phyloP scores from a whole-genome alignment of 1,284 basidiomycete genomes.

The Cutaneotrichosporon dermatis region DNA sequence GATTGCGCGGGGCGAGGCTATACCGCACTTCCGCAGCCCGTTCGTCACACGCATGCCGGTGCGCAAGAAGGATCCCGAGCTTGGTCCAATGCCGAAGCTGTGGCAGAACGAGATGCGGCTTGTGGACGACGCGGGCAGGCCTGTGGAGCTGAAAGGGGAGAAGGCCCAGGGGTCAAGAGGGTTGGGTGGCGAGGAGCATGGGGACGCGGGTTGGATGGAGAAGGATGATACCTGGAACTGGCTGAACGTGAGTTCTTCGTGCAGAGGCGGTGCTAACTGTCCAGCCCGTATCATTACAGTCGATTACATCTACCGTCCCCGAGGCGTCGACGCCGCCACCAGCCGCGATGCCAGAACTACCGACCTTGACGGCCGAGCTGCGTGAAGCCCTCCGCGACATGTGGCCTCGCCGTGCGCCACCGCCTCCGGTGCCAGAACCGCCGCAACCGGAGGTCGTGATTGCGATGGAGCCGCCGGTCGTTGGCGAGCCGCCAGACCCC shows the following conservation, averaged over 20 bases:
- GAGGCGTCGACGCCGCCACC: slow-evolving; percentile 2
- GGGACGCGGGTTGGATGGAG: too few relatives aligned
- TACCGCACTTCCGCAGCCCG: slow-evolving; percentile 25
- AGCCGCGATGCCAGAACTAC: background rate
- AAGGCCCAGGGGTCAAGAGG: too few relatives aligned
- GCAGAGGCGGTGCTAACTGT: background rate
- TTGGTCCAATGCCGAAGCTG: slow-evolving; percentile 40
- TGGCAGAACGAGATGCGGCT: slow-evolving; percentile 37
- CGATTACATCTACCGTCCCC: background rate
- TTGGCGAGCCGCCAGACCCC: slow-evolving; percentile 13
- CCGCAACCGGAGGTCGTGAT: background rate
- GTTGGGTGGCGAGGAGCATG: too few relatives aligned
- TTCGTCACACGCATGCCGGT: slow-evolving; percentile 1
- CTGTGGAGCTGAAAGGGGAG: too few relatives aligned
- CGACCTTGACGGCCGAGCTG: slow-evolving; percentile 4
- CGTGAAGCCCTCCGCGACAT: slow-evolving; percentile 6
- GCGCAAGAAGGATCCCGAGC: slow-evolving; percentile 23
- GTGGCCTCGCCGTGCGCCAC: background rate
- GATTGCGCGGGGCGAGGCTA: slow-evolving; percentile 33
- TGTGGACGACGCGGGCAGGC: too few relatives aligned
- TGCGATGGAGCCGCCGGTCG: background rate
- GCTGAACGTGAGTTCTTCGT: too few relatives aligned
- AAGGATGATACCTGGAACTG: too few relatives aligned
- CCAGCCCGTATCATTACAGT: slow-evolving; percentile 25
- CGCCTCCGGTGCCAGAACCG: background rate